Base-by-base conservation (phyloP, 140 eudicot species). In the Cichorium intybus region DNA sequence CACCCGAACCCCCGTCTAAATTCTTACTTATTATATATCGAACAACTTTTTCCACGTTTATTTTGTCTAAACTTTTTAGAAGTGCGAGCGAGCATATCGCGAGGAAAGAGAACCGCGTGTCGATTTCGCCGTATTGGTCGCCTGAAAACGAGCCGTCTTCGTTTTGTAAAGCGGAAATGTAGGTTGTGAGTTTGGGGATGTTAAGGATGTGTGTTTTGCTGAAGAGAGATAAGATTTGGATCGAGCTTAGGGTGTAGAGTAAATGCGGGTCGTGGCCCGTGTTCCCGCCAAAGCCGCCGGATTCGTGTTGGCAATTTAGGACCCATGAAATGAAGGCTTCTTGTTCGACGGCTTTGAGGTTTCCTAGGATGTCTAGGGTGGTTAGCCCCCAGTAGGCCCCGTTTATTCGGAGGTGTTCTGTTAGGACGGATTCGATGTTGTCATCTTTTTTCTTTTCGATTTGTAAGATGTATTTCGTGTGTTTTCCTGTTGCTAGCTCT, bases 321-420 rank as follows among this genome's bases (percentile, higher is more conserved):
- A 92, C 71, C 98, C 98, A 92, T 58, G 98, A 71, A 62, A 88
- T 49, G 58, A 92, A 84, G 45, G 87, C 76, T 27, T 88, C 92
- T 76, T 76, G 81, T 72, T 92, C 89, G 48, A 88, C 93, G 11
- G 62, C 78, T 69, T 75, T 69, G 56, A 92, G 87, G 79, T 85
- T 88, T n/a, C 92, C 92, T 31, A 92, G 58, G 18, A 92, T 77
- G 84, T 92, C 89, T 2, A 92, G 84, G 3, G 96, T 79, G 12
- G 98, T 87, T 78, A 92, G 76, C 60, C 98, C 98, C 98, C 98
- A 88, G 47, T 92, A 92, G 5, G 95, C 98, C 12, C 98, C 96
- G 71, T 92, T 92, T 15, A 92, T 37, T 58, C 98, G 71, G 18
- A 92, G 71, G 78, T 92, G 98, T 70, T 92, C 96, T 81, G 82